These are phyloP conservation scores for Aureobasidium sp. DNA, from an alignment of 2,329 filamentous ascomycete genomes.

Conservation along the genomic window DNA sequence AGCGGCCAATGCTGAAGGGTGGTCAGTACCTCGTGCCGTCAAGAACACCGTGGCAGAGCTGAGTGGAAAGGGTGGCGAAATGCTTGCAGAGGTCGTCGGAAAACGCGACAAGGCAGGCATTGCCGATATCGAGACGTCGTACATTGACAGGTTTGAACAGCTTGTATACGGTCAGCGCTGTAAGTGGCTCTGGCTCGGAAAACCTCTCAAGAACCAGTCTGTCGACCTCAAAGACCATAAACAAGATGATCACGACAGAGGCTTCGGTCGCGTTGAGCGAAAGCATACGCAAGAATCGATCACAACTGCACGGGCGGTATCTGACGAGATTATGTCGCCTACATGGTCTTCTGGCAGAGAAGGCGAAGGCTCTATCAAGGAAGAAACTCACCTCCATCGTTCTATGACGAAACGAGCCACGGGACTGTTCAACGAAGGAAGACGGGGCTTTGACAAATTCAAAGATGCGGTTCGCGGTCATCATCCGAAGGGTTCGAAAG, in stretches of 20 bases:
- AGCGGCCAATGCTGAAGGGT: slow-evolving; percentile 79
- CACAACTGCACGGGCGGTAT: neutral
- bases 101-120: slow-evolving; percentile 78
- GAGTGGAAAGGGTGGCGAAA: slow-evolving; percentile 86
- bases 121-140: slow-evolving; percentile 83
- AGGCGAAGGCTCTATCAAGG: neutral
- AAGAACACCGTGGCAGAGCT: slow-evolving; percentile 93
- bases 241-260: slow-evolving; percentile 46
- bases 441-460: slow-evolving; percentile 75
- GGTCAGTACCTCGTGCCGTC: slow-evolving; percentile 87
- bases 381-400: neutral
- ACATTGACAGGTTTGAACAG: slow-evolving; percentile 76
- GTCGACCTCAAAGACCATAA: slow-evolving; percentile 39
- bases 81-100: slow-evolving; percentile 91
- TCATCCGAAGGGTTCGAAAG: slow-evolving; percentile 33
- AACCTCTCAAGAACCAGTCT: slow-evolving; percentile 57
- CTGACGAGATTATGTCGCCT: slow-evolving; percentile 3
- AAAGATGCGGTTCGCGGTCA: slow-evolving; percentile 64
- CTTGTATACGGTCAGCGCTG: slow-evolving; percentile 73
- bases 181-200: slow-evolving; percentile 94
- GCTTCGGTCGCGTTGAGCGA: slow-evolving; percentile 40
- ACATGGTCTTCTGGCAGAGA: slow-evolving; percentile 4
- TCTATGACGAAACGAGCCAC: slow-evolving; percentile 70
- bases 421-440: slow-evolving; percentile 70
- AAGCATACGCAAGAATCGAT: slow-evolving; percentile 34